Evolutionary conservation across 2,329 filamentous ascomycete genomes (phyloP).

Genomic region (Aspergillus hiratsukae): DNA sequence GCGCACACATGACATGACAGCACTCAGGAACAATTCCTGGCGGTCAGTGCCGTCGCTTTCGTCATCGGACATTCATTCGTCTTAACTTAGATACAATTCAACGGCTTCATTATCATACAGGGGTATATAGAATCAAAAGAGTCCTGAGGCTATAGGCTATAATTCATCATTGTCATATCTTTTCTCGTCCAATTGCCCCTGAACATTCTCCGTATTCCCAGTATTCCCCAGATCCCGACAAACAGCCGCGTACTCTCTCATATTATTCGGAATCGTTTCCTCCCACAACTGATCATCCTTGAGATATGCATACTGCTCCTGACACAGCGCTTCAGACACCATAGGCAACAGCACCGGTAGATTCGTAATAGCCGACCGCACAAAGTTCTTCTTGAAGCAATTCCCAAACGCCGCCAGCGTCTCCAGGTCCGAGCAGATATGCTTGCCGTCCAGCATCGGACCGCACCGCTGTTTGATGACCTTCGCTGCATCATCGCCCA

Average conservation of each 20-base stretch:
- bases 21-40: not conserved
- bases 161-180: conserved; percentile 17
- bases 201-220: conserved; percentile 13
- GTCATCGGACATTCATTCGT: not conserved
- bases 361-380: conserved; percentile 27
- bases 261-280: conserved; percentile 30
- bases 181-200: conserved; percentile 7
- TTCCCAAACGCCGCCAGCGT: conserved; percentile 31
- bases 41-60: not conserved
- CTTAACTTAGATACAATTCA: no score
- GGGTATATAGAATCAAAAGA: not conserved
- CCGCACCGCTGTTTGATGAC: conserved; percentile 30
- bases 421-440: conserved; percentile 30
- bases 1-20: not conserved
- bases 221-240: conserved; percentile 20
- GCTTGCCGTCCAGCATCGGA: conserved; percentile 24
- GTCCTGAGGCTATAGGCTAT: conserved; percentile 12
- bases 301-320: conserved; percentile 27
- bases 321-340: conserved; percentile 27
- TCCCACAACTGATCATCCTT: conserved; percentile 30
- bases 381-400: conserved; percentile 31
- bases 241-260: conserved; percentile 31
- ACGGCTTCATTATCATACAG: not conserved
- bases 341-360: conserved; percentile 27
- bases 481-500: conserved; percentile 33